Base-by-base conservation (phyloP, 805 yeast species). In the Sungouiella blattae region DNA sequence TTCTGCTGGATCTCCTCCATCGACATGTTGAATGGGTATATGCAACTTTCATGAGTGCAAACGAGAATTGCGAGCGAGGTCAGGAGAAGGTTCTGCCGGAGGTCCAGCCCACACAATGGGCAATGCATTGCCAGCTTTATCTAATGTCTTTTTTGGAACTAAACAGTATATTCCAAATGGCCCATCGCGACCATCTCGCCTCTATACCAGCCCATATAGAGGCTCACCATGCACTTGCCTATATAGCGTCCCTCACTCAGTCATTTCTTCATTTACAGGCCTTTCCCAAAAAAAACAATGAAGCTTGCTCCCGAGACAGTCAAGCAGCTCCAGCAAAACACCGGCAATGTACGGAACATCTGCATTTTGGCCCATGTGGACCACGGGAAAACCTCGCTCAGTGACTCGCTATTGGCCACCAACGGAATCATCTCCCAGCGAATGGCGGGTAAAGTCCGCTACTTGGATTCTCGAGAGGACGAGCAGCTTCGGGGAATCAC, bases 321-420 rank as follows among this genome's bases (percentile, higher is more conserved):
- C 22, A 69, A 75, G 21, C 60, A 75, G 44, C 64, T 88, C 13
- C 97, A 91, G 58, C 69, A 69, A 46, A 75, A 83, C 44, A 79
- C 95, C 0, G 62, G 73, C 11, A 67, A 77, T 41, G 79, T 91
- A 20, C 72, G 98, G 41, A 93, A 93, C 60, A 87, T 93, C 28
- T 93, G 98, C 62, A 87, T 93, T 42, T 70, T 93, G 32, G 99
- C 99, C 0, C 99, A 93, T 61, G 98, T 93, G 16, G 99, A 93
- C 58, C 99, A 93, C 56, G 99, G 99, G 18, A 93, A 93, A 63
- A 93, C 99, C 0, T 87, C 98, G 2, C 67, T 93, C 21, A 84
- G 95, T 28, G 99, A 93, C 59, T 84, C 95, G 7, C 65, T 93
- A 31, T 64, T 93, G 26, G 98, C 98, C 17, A 83, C 96, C 24